Evolutionary conservation across 1,284 basidiomycete genomes (phyloP).

Genomic region (Anthracocystis setariae): DNA sequence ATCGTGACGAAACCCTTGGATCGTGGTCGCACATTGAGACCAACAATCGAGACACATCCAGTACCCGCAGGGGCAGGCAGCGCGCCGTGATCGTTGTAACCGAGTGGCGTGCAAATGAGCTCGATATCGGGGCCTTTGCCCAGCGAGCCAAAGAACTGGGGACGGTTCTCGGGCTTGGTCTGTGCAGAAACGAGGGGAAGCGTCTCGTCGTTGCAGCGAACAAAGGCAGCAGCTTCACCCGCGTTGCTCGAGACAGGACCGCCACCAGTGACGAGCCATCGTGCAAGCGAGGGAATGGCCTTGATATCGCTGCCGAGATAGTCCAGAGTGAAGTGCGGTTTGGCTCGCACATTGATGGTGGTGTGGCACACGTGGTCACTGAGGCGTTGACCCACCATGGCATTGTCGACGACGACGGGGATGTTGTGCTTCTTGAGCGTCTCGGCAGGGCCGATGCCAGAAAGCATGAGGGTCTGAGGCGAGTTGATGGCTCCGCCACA

Average conservation of each 20-base stretch:
- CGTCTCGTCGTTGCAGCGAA: slow-evolving; percentile 63
- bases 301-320: slow-evolving; percentile 39
- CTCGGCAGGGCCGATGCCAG: slow-evolving; percentile 72
- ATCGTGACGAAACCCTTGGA: slow-evolving; percentile 46
- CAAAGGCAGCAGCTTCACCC: slow-evolving; percentile 66
- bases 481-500: slow-evolving; percentile 58
- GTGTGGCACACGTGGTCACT: slow-evolving; percentile 59
- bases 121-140: slow-evolving; percentile 66
- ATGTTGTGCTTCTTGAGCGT: slow-evolving; percentile 48
- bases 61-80: slow-evolving; percentile 35
- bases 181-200: slow-evolving; percentile 51
- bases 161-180: slow-evolving; percentile 44
- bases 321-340: slow-evolving; percentile 42
- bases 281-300: slow-evolving; percentile 27
- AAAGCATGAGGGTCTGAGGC: slow-evolving; percentile 77
- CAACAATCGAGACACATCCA: slow-evolving; percentile 40
- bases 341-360: slow-evolving; percentile 29
- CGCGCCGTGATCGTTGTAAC: slow-evolving; percentile 46
- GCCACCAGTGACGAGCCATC: slow-evolving; percentile 49
- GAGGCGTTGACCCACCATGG: slow-evolving; percentile 53
- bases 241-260: slow-evolving; percentile 46
- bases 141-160: slow-evolving; percentile 55
- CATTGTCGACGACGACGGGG: slow-evolving; percentile 40
- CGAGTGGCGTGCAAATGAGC: slow-evolving; percentile 48
- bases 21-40: slow-evolving; percentile 50